Conservation (phyloP, 2,329 filamentous ascomycete genomes). For the Ophiostoma tasmaniense region DNA sequence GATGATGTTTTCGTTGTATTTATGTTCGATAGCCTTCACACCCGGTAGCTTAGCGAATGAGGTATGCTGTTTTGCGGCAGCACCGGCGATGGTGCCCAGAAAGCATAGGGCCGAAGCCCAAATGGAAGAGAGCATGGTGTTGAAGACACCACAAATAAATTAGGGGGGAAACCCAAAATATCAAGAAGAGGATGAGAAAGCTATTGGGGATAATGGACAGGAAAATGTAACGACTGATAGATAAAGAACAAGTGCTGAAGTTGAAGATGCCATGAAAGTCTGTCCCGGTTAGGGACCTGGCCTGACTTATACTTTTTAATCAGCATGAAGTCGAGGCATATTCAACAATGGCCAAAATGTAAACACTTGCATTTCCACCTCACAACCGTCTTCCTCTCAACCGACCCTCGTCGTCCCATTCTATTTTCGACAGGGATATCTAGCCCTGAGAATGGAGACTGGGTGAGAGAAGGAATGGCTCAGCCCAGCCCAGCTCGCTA, state of each 20-base stretch:
- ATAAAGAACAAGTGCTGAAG: not conserved
- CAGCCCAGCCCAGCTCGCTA: not conserved
- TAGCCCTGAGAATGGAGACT: not conserved
- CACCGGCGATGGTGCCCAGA: slow-evolving; percentile 4
- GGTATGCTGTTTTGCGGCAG: not conserved
- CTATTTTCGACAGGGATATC: not conserved
- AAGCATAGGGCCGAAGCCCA: slow-evolving; percentile 15
- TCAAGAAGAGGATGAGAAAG: not conserved
- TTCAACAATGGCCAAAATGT: not conserved
- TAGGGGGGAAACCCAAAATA: no score
- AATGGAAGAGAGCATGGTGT: slow-evolving; percentile 11
- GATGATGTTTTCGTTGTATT: not conserved
- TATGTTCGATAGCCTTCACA: not conserved
- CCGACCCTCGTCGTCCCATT: not conserved
- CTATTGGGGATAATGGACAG: no score
- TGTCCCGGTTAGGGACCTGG: not conserved
- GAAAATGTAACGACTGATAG: not conserved
- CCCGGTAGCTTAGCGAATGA: not conserved
- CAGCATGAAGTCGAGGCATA: not conserved
- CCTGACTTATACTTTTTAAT: not conserved
- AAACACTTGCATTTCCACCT: not conserved
- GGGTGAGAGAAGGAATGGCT: not conserved
- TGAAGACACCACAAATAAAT: not conserved
- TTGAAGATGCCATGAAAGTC: not conserved
- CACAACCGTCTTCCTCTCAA: not conserved